These are phyloP conservation scores for Ampelocalamus luodianensis DNA, from an alignment of 176 grass and related monocot species.

Conservation along the genomic window DNA sequence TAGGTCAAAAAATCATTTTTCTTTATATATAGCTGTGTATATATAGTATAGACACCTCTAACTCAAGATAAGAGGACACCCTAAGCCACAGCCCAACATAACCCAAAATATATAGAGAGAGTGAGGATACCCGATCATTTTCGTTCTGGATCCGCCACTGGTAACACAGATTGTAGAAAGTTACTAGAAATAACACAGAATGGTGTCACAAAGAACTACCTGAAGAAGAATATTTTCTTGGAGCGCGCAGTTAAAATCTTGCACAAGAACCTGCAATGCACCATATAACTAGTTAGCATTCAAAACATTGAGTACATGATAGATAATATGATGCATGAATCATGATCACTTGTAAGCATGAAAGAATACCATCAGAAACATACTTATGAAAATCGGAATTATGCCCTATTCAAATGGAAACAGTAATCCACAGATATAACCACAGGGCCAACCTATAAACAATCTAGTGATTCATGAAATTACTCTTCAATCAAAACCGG, in stretches of 20 bases:
- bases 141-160: too few species aligned
- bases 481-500: constrained; percentile 24
- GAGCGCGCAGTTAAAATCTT: constrained; percentile 93
- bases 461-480: constrained; percentile 12
- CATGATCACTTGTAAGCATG: constrained; percentile 16
- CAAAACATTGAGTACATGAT: constrained; percentile 10
- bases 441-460: background rate
- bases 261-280: constrained; percentile 72
- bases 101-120: too few species aligned
- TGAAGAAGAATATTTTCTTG: constrained; percentile 99
- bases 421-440: constrained; percentile 15
- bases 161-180: constrained; percentile 5
- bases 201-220: constrained; percentile 49
- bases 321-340: background rate
- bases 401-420: constrained; percentile 30
- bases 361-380: background rate
- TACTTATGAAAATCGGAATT: background rate
- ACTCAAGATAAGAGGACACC: too few species aligned
- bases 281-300: constrained; percentile 15
- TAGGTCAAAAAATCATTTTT: too few species aligned
- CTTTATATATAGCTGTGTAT: too few species aligned
- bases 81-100: too few species aligned
- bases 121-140: too few species aligned
- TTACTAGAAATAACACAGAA: background rate
- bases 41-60: too few species aligned